These are phyloP conservation scores for Sporothrix curviconia DNA, from an alignment of 2,329 filamentous ascomycete species.

Conservation along the genomic window DNA sequence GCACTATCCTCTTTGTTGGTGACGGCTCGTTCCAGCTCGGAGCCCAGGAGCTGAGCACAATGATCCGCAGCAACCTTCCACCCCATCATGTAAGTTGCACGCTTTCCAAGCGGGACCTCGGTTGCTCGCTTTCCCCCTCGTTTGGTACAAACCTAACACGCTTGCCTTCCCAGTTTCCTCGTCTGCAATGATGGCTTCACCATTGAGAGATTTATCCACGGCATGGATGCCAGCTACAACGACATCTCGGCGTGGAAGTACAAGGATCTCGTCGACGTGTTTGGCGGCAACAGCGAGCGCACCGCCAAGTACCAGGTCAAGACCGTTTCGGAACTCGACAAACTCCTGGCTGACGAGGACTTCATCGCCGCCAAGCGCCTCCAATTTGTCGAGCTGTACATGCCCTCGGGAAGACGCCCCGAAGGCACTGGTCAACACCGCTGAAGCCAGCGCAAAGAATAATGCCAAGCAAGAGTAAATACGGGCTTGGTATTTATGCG, in stretches of 20 bases:
- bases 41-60: conserved; percentile 75
- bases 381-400: conserved; percentile 75
- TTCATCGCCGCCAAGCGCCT: conserved; percentile 43
- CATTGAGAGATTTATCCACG: conserved; percentile 83
- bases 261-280: conserved; percentile 23
- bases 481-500: no score
- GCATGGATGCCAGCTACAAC: conserved; percentile 73
- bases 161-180: conserved; percentile 51
- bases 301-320: conserved; percentile 18
- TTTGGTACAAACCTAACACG: neutral
- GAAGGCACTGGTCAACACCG: conserved; percentile 59
- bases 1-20: conserved; percentile 81
- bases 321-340: conserved; percentile 18
- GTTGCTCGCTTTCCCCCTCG: no score
- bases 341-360: conserved; percentile 17
- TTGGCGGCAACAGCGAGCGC: conserved; percentile 20
- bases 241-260: conserved; percentile 72
- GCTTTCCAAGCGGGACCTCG: neutral
- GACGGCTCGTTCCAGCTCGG: conserved; percentile 84
- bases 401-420: conserved; percentile 76
- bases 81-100: conserved; percentile 60
- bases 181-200: conserved; percentile 87
- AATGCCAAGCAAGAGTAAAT: conserved; percentile 45
- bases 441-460: conserved; percentile 61
- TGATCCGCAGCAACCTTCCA: conserved; percentile 69